Evolutionary conservation across 768 basidiomycete species (phyloP).

Genomic region (Serendipita vermifera): DNA sequence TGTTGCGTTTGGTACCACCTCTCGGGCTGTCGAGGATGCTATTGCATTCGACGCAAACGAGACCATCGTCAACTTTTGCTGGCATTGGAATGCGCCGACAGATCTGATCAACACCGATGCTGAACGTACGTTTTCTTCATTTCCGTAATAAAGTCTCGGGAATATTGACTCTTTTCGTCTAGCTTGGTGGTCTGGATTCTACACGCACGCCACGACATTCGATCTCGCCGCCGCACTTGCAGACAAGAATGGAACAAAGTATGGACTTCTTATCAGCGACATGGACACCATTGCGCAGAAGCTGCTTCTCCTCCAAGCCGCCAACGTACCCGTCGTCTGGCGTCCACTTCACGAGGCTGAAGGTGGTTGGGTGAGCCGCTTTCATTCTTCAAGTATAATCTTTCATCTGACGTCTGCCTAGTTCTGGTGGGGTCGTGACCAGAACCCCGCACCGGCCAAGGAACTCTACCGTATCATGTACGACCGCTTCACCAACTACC

Average conservation of each 20-base stretch:
- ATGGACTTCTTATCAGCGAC: slow-evolving; percentile 11
- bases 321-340: slow-evolving; percentile 11
- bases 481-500: slow-evolving; percentile 13
- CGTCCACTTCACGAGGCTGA: slow-evolving; percentile 13
- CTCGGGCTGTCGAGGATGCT: slow-evolving; percentile 11
- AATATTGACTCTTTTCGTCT: not conserved
- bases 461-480: slow-evolving; percentile 11
- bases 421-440: slow-evolving; percentile 13
- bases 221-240: slow-evolving; percentile 13
- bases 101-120: slow-evolving; percentile 10
- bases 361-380: slow-evolving; percentile 10
- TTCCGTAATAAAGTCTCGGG: not conserved
- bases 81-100: slow-evolving; percentile 14
- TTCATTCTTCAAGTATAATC: not conserved
- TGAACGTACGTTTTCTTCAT: not conserved
- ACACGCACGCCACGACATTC: slow-evolving; percentile 11
- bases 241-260: slow-evolving; percentile 10
- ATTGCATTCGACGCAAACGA: slow-evolving; percentile 9
- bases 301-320: slow-evolving; percentile 11
- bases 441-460: slow-evolving; percentile 11
- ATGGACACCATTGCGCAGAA: slow-evolving; percentile 13
- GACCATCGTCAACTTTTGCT: slow-evolving; percentile 11
- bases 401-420: not conserved
- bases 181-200: slow-evolving; percentile 11
- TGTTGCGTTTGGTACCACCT: slow-evolving; percentile 7